Conservation (phyloP, 176 grass and related monocot species). For the Panicum miliaceum region DNA sequence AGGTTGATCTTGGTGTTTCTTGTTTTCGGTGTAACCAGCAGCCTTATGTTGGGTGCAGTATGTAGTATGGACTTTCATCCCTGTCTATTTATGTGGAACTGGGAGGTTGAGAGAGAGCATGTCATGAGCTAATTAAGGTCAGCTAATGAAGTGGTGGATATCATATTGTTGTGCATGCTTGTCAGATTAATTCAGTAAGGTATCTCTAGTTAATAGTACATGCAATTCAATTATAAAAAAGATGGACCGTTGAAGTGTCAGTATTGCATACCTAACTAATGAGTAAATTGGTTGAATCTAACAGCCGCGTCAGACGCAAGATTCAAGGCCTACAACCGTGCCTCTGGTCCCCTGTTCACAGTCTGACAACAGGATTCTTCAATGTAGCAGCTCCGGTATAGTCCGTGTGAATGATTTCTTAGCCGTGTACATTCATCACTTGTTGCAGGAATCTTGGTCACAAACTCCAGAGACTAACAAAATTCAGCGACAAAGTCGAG, state of each 20-base stretch:
- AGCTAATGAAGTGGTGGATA: slow-evolving; percentile 10
- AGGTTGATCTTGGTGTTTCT: neutral
- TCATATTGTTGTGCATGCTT: neutral
- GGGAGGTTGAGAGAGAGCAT: neutral
- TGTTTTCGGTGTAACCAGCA: neutral
- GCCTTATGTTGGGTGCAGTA: neutral
- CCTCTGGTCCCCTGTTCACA: neutral
- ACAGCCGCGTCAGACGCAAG: neutral
- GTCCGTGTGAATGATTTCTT: too few species aligned
- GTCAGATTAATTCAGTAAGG: neutral
- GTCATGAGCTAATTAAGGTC: neutral
- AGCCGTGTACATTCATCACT: too few species aligned
- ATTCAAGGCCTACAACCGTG: too few species aligned
- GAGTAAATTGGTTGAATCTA: neutral
- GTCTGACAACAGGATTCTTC: neutral
- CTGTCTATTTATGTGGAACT: neutral
- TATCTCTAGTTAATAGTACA: neutral
- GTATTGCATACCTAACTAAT: neutral
- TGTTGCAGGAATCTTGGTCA: too few species aligned
- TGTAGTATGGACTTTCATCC: neutral
- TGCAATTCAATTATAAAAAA: neutral
- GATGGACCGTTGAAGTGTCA: neutral
- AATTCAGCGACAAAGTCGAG: too few species aligned
- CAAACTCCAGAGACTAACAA: too few species aligned
- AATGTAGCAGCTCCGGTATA: too few species aligned